Evolutionary conservation across 768 basidiomycete species (phyloP).

Genomic region (Phlegmacium glaucopus): DNA sequence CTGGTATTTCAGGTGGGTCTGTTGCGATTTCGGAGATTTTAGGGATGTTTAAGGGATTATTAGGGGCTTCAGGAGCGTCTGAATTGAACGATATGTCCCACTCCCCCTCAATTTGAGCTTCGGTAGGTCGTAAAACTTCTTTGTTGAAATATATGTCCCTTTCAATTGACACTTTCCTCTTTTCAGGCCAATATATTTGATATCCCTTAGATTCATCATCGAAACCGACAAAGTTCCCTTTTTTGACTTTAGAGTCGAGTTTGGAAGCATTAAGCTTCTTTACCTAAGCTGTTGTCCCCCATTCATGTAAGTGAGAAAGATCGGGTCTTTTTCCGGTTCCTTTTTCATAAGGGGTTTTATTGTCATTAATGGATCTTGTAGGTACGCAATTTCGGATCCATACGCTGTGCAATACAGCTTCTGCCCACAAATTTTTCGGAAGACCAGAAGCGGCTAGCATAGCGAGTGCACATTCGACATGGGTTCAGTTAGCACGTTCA

Average conservation of each 20-base stretch:
- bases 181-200: neutral
- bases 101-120: neutral
- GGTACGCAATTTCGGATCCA: neutral
- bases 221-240: neutral
- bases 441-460: constrained; percentile 24
- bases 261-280: neutral
- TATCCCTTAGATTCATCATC: neutral
- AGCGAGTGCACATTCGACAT: constrained; percentile 19
- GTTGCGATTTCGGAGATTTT: neutral
- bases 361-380: neutral
- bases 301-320: neutral
- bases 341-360: neutral
- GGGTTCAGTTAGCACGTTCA: constrained; percentile 24
- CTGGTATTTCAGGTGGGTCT: neutral
- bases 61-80: neutral
- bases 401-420: constrained; percentile 23
- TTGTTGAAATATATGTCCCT: neutral
- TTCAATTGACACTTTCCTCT: neutral
- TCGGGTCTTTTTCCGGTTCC: neutral
- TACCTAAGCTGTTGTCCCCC: neutral
- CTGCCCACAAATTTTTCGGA: constrained; percentile 30
- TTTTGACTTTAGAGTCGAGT: neutral
- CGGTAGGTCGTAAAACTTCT: neutral
- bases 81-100: neutral
- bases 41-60: neutral